phyloP scores from a whole-genome alignment of 1,284 basidiomycete species.

The Paramarasmius palmivorus region DNA sequence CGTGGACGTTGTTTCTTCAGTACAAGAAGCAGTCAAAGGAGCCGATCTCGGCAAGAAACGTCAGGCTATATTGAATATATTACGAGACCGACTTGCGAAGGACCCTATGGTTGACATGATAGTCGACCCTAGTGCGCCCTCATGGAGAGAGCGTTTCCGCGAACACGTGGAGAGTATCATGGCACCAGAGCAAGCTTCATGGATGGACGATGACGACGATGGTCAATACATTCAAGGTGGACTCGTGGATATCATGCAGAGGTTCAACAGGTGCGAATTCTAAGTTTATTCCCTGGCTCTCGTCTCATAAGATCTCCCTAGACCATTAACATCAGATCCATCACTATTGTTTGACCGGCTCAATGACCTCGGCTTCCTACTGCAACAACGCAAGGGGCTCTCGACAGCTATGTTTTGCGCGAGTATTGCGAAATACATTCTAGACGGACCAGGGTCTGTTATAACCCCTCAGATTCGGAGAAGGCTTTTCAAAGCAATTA shows the following conservation, averaged over 20 bases:
- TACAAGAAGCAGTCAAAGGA: background rate
- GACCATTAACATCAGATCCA: background rate
- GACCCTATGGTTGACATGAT: background rate
- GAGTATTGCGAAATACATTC: conserved; percentile 38
- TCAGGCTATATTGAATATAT: background rate
- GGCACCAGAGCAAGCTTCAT: conserved; percentile 39
- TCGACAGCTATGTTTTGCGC: conserved; percentile 39
- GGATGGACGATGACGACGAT: conserved; percentile 49
- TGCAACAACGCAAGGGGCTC: conserved; percentile 17
- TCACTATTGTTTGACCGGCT: conserved; percentile 35
- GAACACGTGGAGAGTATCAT: conserved; percentile 36
- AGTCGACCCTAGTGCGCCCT: background rate
- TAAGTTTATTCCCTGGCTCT: conserved; percentile 8
- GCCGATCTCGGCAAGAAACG: background rate
- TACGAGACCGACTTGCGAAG: background rate
- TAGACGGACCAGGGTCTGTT: conserved; percentile 47
- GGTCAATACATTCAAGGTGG: conserved; percentile 33
- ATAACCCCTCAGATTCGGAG: conserved; percentile 48
- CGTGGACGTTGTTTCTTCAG: background rate
- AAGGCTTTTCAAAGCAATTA: conserved; percentile 43
- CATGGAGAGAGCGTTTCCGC: conserved; percentile 31
- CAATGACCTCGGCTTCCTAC: conserved; percentile 35
- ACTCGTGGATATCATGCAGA: conserved; percentile 36
- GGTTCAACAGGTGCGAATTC: conserved; percentile 43
- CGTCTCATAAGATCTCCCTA: background rate